Evolutionary conservation across 2,329 filamentous ascomycete genomes (phyloP), one percentile per base, ranked within the genome.

Genomic region (Cladophialophora immunda): DNA sequence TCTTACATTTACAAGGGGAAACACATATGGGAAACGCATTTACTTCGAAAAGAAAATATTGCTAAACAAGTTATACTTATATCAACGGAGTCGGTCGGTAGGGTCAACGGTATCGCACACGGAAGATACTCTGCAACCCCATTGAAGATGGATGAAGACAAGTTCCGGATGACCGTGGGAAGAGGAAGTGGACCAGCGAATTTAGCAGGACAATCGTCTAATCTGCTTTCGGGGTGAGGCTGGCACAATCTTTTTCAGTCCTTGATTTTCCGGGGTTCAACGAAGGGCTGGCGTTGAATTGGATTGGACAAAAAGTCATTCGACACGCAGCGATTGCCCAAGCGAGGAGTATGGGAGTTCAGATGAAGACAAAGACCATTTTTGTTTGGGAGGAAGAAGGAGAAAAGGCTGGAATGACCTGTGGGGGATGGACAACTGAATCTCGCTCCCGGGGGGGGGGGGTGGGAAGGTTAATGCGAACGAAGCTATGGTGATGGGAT

Each of bases 291-390:
- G 45, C 45, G 45, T 50, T 50, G 45, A 25, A 25, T 25, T 50
- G 45, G 45, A 50, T 50, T 50, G 45, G 45, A 50, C 19, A 50
- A 50, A 50, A 50, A 50, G 45, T 50, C 45, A 50, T 50, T 50
- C 45, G 45, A 25, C 45, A 50, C 25, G 19, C 50, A 63, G 52
- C 60, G 60, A 63, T 32, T 63, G 30, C 45, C 32, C 36, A 27
- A 63, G 60, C 60, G 55, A 56, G 60, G 60, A 63, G 60, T 36
- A 52, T 27, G 8, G 60, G 60, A 56, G 60, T 63, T 63, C 50
- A 22, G 32, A 41, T 11, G 34, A 62, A 50, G 45, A 50, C 45
- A 50, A 50, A 50, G 45, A 25, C 19, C 9, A 25, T 50, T 50
- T 30, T 53, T 27, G 4, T 17, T 1, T 19, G 15, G 15, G 38